Percentiles rank a stretch among this genome's conserved stretches.
These are phyloP conservation scores for Quercus lobata DNA, from an alignment of 331 rosid species.

Conservation along the genomic window DNA sequence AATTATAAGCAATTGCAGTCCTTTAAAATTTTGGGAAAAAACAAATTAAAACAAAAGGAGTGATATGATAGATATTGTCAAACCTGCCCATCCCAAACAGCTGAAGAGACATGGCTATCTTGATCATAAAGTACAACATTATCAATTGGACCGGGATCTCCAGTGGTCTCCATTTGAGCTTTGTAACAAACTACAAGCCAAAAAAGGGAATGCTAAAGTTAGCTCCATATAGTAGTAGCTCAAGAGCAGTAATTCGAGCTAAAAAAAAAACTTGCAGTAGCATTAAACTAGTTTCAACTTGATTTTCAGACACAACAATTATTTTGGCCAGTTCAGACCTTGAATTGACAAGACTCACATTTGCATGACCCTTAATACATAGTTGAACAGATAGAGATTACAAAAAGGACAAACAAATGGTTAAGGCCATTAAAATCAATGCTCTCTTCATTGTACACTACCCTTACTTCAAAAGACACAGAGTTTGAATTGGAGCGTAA, in stretches of 20 bases:
- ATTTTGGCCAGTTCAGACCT: not conserved
- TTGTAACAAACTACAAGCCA: not conserved
- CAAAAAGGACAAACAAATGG: not conserved
- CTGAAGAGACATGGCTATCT: conserved; percentile 87
- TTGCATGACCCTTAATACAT: not conserved
- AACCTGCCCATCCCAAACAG: conserved; percentile 96
- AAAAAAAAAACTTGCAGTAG: not conserved
- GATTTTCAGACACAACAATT: not conserved
- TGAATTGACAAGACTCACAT: not conserved
- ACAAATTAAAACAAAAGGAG: not conserved
- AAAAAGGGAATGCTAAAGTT: not conserved
- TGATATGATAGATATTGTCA: conserved; percentile 10
- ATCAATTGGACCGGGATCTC: conserved; percentile 78
- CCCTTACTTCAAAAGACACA: not conserved
- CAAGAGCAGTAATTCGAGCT: not conserved
- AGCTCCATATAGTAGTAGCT: not conserved
- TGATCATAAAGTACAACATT: conserved; percentile 80
- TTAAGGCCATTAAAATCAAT: not conserved
- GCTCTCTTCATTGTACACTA: not conserved
- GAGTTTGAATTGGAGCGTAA: not conserved
- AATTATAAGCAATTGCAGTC: not conserved
- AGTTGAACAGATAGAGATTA: not conserved
- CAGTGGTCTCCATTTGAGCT: conserved; percentile 49
- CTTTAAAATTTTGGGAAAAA: not conserved
- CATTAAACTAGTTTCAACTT: not conserved